Evolutionary conservation across 345 rosid genomes (phyloP).

Genomic region (Heritiera fomes): DNA sequence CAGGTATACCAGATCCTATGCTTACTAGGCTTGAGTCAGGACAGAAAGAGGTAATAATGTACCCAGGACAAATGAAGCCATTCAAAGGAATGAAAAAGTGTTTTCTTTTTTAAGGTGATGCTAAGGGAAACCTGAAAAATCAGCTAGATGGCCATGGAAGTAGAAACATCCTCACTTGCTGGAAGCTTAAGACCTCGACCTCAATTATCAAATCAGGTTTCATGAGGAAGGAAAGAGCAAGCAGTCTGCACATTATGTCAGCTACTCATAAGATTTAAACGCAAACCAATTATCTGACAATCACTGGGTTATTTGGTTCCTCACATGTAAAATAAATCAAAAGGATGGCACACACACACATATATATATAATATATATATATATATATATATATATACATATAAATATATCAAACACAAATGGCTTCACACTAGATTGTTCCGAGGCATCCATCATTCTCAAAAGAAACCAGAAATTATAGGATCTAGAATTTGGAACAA

Average conservation of each 20-base stretch:
- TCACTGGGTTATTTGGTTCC: slow-evolving; percentile 27
- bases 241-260: slow-evolving; percentile 54
- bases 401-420: background rate
- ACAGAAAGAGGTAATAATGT: background rate
- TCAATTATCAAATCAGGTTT: slow-evolving; percentile 52
- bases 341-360: background rate
- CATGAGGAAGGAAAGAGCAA: slow-evolving; percentile 48
- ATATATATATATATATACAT: no score
- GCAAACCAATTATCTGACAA: slow-evolving; percentile 14
- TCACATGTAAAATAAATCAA: background rate
- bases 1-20: slow-evolving; percentile 14
- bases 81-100: slow-evolving; percentile 14
- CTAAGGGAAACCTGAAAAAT: slow-evolving; percentile 50
- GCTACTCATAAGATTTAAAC: slow-evolving; percentile 37
- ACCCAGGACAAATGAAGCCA: slow-evolving; percentile 16
- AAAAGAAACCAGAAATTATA: slow-evolving; percentile 15
- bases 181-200: slow-evolving; percentile 45
- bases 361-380: background rate
- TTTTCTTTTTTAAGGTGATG: slow-evolving; percentile 26
- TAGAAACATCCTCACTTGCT: slow-evolving; percentile 45
- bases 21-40: slow-evolving; percentile 3
- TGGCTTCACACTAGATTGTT: background rate
- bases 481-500: slow-evolving; percentile 28
- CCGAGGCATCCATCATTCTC: background rate
- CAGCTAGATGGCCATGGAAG: slow-evolving; percentile 56